Base-by-base conservation (phyloP, 2,329 filamentous ascomycete species). In the Penicillium palitans region DNA sequence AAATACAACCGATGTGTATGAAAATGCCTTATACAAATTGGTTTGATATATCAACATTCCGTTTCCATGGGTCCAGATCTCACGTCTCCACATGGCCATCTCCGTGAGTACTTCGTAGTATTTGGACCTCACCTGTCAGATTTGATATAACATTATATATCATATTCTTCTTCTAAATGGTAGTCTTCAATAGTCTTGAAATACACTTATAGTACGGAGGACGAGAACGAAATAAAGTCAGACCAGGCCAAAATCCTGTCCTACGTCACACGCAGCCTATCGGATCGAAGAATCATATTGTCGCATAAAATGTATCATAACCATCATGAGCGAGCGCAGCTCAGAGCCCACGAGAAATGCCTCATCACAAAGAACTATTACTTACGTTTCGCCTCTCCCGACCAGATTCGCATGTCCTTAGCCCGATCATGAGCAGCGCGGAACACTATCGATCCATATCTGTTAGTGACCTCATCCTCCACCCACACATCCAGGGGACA, bases 341-440 rank as follows among this genome's bases (percentile, higher is more conserved):
- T 71, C 66, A 64, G 15, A 57, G 54, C 58, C 58, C 39, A 15
- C 6, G n/a, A 55, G 48, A 53, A 45, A 40, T 25, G 29, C 31
- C 27, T n/a, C 19, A 31, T 47, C 37, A 42, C 52, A 48, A 46
- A 27, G 33, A n/a, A 35, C 31, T 21, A 55, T 70, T 61, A 73
- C 66, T 72, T 71, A 64, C 77, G 82, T 69, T 83, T 84, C 15
- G 81, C 82, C 64, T 83, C 83, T 33, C 88, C 87, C 67, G 88
- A 84, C 87, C 89, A 93, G 62, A 86, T 83, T 65, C 87, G 88
- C 33, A 85, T 83, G 8, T 83, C 80, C 74, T 89, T 92, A 2
- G 87, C 83, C 17, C 89, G 88, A 63, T 92, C 89, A 71, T 93
- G 90, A 0, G 87, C 87, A 59, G 84, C 85, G 46, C 88, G 83